Evolutionary conservation across 2,329 filamentous ascomycete genomes (phyloP), one percentile per base, ranked within the genome.

Genomic region (Penicillium brasilianum): DNA sequence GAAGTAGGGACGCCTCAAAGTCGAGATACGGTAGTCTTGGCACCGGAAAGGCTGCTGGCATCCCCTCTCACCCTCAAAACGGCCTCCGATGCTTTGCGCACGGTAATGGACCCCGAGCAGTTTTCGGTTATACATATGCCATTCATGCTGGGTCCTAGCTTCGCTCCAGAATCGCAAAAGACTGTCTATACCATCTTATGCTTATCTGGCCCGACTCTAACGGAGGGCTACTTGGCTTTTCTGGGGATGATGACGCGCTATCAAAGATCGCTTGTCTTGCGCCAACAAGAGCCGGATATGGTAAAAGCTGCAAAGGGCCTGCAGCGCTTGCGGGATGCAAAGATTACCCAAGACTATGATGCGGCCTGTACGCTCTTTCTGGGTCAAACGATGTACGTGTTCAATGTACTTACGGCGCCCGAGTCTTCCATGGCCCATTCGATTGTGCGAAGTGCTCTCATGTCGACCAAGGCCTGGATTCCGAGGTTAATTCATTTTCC

Each of bases 391-490:
- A 65, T 73, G 66, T 71, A 71, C 41, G 64, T 71, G 14, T 72
- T 72, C 52, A 71, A 76, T 43, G 60, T 71, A n/a, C 59, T 74
- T 53, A 74, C 68, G 5, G 62, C 68, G 10, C 61, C 60, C 9
- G 67, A 66, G 51, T 66, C 68, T 14, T 62, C 66, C 0, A 66
- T 70, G 2, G 66, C 65, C 39, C 65, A 69, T 18, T 55, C 69
- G 13, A 74, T 76, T 32, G 59, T 72, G 34, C 66, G 71, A 9
- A 69, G 69, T 54, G 58, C 72, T 6, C 65, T 76, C 41, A 67
- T 73, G 16, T 69, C 66, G 13, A 62, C 67, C n/a, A 66, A 71
- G 34, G 59, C 65, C 37, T 75, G 72, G 72, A 66, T 73, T 43
- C 65, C 64, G 0, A 53, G 61, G 18, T 59, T 75, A 41, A 56